These are phyloP conservation scores for Vitis labrusca DNA, from an alignment of 164 flowering plant genomes.

Conservation along the genomic window DNA sequence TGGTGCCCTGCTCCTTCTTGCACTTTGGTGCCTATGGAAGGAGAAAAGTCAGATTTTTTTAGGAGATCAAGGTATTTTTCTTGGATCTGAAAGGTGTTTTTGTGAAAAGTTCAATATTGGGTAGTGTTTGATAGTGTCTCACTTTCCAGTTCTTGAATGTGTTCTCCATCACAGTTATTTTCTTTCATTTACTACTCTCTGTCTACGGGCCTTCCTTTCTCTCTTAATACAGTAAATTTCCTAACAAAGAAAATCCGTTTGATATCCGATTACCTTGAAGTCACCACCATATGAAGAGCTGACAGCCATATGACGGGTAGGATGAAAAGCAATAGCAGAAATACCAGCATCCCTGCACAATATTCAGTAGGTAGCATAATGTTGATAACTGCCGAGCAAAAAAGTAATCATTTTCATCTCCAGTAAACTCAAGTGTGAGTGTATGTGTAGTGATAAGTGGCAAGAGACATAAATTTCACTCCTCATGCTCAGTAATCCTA, in stretches of 20 bases:
- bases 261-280: constrained; percentile 68
- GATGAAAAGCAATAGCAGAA: constrained; percentile 85
- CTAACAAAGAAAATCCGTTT: neutral
- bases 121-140: no score
- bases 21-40: no score
- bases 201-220: no score
- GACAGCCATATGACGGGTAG: constrained; percentile 68
- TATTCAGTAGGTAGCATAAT: neutral
- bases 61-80: no score
- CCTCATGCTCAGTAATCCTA: neutral
- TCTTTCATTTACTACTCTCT: no score
- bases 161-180: no score
- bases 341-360: constrained; percentile 69
- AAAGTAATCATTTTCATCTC: constrained; percentile 1
- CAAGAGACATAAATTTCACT: neutral
- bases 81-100: no score
- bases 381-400: neutral
- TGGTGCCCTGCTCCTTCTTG: no score
- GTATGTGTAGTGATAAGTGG: neutral
- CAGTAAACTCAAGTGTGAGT: neutral
- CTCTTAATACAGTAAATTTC: no score
- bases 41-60: neutral
- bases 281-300: constrained; percentile 89
- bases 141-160: no score
- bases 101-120: no score